Evolutionary conservation across 257 asterid species (phyloP), one percentile per base, ranked within the genome.

Genomic region (Capsicum pubescens): DNA sequence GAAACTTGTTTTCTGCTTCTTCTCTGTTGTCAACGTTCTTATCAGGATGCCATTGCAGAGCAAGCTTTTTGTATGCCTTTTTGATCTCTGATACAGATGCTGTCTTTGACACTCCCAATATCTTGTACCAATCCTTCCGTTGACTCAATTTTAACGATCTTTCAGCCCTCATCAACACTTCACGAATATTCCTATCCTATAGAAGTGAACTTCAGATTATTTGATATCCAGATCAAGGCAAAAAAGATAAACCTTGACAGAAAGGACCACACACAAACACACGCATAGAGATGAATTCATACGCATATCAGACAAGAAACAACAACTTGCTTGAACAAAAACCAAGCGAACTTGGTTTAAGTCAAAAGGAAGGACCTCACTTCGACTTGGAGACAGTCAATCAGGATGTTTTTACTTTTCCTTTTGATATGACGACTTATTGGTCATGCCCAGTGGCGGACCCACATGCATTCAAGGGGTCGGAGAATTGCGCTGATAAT

Each of bases 1-100:
- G 92, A 63, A 96, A 96, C 84, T 94, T 91, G 85, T 92, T 93
- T 87, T 94, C 98, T 21, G 99, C 99, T 91, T 88, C 99, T 85
- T 91, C 98, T 84, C 99, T 92, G 67, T 96, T 94, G 84, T 92
- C 97, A 8, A 89, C 95, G 81, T 96, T 96, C 90, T 96, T 94
- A 88, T 96, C 99, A 4, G 99, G 99, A 86, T 96, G 99, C 98
- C 99, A 96, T 83, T 93, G 98, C 91, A 96, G 86, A 70, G 98
- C 99, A 70, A 96, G 98, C 89, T 90, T 96, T 91, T 94, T 96
- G 92, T 96, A 96, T 61, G 98, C 99, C 86, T 90, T 93, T 88
- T 96, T 94, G 10, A 96, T 96, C 85, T 96, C 99, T 13, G 98
- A 88, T 72, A 94, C 83, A 17, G 98, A 80, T 13, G 98, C 91